These are phyloP conservation scores for Tetrahymena elliotti DNA, from an alignment of 73 alveolate genomes.

Conservation along the genomic window DNA sequence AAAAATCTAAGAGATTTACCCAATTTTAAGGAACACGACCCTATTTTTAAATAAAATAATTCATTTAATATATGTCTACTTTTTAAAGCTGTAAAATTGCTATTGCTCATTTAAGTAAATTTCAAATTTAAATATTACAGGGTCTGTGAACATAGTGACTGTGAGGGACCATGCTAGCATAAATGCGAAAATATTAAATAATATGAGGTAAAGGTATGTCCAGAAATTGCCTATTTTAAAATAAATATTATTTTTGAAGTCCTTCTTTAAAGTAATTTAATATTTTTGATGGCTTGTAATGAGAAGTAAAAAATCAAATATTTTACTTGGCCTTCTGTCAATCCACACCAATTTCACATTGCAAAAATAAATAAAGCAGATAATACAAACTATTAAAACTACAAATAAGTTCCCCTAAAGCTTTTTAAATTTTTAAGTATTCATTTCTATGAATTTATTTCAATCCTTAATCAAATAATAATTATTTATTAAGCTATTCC, in stretches of 20 bases:
- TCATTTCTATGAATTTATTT: neutral
- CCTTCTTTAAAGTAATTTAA: neutral
- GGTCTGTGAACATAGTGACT: slow-evolving; percentile 87
- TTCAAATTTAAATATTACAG: slow-evolving; percentile 50
- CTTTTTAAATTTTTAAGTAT: neutral
- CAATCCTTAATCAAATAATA: neutral
- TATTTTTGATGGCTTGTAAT: neutral
- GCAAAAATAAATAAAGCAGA: neutral
- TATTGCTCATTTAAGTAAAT: neutral
- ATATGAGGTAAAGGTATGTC: neutral
- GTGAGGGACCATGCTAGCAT: slow-evolving; percentile 82
- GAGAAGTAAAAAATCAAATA: neutral
- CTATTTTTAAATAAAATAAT: neutral
- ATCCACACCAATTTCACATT: neutral
- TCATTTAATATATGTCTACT: neutral
- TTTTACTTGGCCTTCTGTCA: neutral
- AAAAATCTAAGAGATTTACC: slow-evolving; percentile 3
- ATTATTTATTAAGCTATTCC: neutral
- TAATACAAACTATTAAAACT: neutral
- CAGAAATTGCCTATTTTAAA: neutral
- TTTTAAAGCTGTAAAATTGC: neutral
- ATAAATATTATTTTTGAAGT: neutral
- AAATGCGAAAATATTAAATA: neutral
- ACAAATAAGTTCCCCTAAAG: neutral
- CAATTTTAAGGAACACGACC: slow-evolving; percentile 84